phyloP scores from a whole-genome alignment of 2,329 filamentous ascomycete species.

The Myriosclerotinia duriaeana region DNA sequence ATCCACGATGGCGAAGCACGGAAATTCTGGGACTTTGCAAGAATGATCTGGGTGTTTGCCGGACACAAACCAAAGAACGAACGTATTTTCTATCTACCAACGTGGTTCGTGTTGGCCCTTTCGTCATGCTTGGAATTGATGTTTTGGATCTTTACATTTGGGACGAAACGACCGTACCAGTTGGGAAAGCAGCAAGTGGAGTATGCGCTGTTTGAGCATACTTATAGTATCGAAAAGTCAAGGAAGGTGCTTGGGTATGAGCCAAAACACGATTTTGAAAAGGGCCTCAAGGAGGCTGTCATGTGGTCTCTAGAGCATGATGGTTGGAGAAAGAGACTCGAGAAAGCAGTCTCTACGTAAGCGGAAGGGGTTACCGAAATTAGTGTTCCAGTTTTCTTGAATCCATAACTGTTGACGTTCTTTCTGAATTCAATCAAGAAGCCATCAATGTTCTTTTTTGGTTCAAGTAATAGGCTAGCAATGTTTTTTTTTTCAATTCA shows the following conservation, averaged over 20 bases:
- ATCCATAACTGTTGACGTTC: background rate
- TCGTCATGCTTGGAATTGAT: background rate
- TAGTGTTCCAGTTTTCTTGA: background rate
- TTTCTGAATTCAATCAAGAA: background rate
- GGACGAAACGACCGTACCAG: slow-evolving; percentile 5
- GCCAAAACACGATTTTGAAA: background rate
- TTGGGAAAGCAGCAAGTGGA: slow-evolving; percentile 14
- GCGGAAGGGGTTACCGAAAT: background rate
- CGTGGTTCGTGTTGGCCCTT: slow-evolving; percentile 7
- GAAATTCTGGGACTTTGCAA: slow-evolving; percentile 13
- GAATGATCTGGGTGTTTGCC: slow-evolving; percentile 14
- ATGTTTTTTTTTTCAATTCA: background rate
- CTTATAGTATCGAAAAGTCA: slow-evolving; percentile 4
- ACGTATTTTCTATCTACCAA: background rate
- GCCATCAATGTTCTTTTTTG: background rate
- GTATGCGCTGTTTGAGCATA: slow-evolving; percentile 16
- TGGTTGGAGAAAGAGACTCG: slow-evolving; percentile 10
- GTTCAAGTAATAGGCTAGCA: background rate
- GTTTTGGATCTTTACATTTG: slow-evolving; percentile 17
- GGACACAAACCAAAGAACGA: background rate
- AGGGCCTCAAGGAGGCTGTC: background rate
- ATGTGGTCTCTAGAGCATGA: slow-evolving; percentile 9
- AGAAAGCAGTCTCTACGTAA: background rate
- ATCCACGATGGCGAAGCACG: slow-evolving; percentile 13
- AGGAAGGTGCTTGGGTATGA: slow-evolving; percentile 4